A percentile compares a stretch with the other conserved stretches of the same genome.
Evolutionary conservation across 495 filamentous ascomycete species (phyloP).

Genomic region (Xylaria bambusicola): DNA sequence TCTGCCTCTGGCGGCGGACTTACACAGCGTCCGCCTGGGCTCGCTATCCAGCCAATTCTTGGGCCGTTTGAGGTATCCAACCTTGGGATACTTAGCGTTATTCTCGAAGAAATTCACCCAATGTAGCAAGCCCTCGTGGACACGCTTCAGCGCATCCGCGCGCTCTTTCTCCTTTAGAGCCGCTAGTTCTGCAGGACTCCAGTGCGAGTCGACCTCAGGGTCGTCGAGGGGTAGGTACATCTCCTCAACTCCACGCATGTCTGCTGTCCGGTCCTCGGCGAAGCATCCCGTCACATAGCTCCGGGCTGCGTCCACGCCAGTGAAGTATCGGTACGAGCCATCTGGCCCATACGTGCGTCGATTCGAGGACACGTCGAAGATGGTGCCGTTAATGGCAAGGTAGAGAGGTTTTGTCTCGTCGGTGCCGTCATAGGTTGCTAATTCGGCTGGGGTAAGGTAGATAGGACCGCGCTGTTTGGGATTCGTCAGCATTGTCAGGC

Average conservation of each 20-base stretch:
- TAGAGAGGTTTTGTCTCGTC: constrained; percentile 79
- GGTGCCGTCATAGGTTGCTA: constrained; percentile 75
- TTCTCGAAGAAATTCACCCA: constrained; percentile 78
- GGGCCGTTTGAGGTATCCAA: constrained; percentile 62
- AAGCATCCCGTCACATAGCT: constrained; percentile 99
- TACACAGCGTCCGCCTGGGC: constrained; percentile 45
- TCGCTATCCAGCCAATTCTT: constrained; percentile 51
- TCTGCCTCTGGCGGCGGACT: constrained; percentile 44
- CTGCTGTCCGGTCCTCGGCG: constrained; percentile 74
- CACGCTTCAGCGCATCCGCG: constrained; percentile 54
- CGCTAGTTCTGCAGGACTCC: constrained; percentile 55
- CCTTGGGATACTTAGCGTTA: constrained; percentile 72
- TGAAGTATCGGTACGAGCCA: constrained; percentile 84
- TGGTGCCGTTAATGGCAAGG: constrained; percentile 86
- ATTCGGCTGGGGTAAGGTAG: constrained; percentile 71
- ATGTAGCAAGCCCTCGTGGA: constrained; percentile 59
- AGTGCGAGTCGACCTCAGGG: constrained; percentile 51
- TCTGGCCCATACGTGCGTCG: constrained; percentile 82
- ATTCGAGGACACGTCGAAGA: constrained; percentile 88
- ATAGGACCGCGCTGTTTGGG: constrained; percentile 34
- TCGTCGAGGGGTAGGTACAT: constrained; percentile 84
- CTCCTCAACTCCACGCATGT: constrained; percentile 82
- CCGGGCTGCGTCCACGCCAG: constrained; percentile 82
- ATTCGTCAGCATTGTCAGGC: not conserved
- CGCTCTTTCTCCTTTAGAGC: constrained; percentile 55